Percentiles rank a stretch among this genome's conserved stretches.
Evolutionary conservation across 768 basidiomycete species (phyloP).

Genomic region (Termitomyces sp.): DNA sequence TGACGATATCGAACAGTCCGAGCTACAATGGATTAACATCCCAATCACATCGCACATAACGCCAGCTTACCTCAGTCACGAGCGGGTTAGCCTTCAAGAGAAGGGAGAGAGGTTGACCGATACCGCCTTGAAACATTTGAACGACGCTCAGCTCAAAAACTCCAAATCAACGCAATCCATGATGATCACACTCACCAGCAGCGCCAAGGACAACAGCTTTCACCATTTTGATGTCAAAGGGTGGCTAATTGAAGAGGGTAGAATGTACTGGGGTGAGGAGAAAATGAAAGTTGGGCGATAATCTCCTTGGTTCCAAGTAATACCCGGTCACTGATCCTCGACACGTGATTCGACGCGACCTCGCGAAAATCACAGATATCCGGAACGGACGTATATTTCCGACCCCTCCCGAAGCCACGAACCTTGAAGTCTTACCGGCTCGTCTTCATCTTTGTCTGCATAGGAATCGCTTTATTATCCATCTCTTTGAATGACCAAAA

Average conservation of each 20-base stretch:
- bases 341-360: conserved; percentile 17
- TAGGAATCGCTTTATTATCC: not conserved
- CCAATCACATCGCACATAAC: not conserved
- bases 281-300: conserved; percentile 8
- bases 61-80: conserved; percentile 61
- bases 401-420: not conserved
- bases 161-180: conserved; percentile 7
- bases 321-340: not conserved
- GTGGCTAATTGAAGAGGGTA: not conserved
- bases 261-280: conserved; percentile 5
- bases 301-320: not conserved
- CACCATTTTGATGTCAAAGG: conserved; percentile 29
- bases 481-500: not conserved
- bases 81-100: conserved; percentile 82
- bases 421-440: not conserved
- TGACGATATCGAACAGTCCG: conserved; percentile 91
- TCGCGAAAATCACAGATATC: conserved; percentile 5
- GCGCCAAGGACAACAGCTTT: conserved; percentile 97
- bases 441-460: not conserved
- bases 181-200: conserved; percentile 51
- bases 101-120: conserved; percentile 93
- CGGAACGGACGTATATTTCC: not conserved
- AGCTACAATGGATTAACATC: conserved; percentile 40
- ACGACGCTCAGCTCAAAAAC: not conserved
- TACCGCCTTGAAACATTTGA: conserved; percentile 61